Evolutionary conservation across 768 basidiomycete species (phyloP).

Genomic region (Lactarius deliciosus): DNA sequence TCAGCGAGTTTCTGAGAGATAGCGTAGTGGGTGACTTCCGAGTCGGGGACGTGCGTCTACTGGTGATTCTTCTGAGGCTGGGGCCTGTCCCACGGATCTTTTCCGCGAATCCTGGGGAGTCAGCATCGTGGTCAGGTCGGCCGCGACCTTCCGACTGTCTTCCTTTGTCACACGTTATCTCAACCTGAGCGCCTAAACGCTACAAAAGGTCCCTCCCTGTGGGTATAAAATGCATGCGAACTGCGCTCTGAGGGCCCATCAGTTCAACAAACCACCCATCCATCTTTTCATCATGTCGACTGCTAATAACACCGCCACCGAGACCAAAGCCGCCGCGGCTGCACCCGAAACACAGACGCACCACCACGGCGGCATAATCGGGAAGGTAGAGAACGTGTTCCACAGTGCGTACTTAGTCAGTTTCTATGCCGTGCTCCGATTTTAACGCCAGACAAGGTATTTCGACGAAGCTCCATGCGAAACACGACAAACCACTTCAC

Average conservation of each 20-base stretch:
- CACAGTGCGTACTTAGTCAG: background rate
- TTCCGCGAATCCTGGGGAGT: background rate
- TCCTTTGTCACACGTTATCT: background rate
- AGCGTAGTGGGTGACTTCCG: background rate
- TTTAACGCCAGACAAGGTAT: background rate
- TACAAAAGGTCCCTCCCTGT: no score
- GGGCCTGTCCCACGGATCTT: background rate
- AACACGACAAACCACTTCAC: background rate
- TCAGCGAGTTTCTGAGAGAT: background rate
- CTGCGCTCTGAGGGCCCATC: background rate
- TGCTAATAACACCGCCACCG: background rate
- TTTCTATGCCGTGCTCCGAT: no score
- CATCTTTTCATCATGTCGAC: background rate
- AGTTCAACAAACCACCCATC: background rate
- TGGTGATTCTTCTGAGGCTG: background rate
- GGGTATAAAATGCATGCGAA: background rate
- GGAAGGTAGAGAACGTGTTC: slow-evolving; percentile 1
- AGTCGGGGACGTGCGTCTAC: background rate
- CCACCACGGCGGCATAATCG: slow-evolving; percentile 6
- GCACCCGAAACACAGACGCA: background rate
- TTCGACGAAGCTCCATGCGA: background rate
- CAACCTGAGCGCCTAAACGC: background rate
- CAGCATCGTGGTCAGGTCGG: slow-evolving; percentile 3
- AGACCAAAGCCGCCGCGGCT: background rate
- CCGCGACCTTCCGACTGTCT: background rate